Base-by-base conservation (phyloP, 2,329 filamentous ascomycete genomes). In the Acephala macrosclerotiorum region DNA sequence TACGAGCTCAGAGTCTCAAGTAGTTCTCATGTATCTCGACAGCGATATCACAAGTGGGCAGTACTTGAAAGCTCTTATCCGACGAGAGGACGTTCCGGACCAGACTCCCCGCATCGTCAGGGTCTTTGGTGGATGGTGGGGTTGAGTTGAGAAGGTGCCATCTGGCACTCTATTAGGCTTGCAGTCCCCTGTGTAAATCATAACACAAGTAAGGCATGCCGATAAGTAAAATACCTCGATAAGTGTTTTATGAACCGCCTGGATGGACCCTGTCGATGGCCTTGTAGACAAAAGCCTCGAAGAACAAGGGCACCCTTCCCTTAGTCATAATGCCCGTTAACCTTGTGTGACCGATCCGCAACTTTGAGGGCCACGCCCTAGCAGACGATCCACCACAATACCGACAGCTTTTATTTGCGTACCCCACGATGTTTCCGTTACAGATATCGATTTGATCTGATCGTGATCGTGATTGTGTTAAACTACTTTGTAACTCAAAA, bases 141-240 rank as follows among this genome's bases (percentile, higher is more conserved):
- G 58, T 60, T 20, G 26, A 42, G 42, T 42, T 16, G 33, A 4
- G 6, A 60, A 51, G 36, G 25, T 53, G 58, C 58, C 58, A 26
- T 38, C 5, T 25, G 8, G 58, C 29, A 60, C 40, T 36, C 20
- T 60, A 60, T 60, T 60, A 60, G 26, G 53, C 58, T 60, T 26
- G 29, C 9, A 5, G 8, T 53, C 22, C 58, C 58, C 45, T 60
- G 58, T 53, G 58, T 35, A 33, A 60, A 60, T 60, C 58, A 60
- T 60, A 40, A 2, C n/a, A 33, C 2, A n/a, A 36, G 55, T 36
- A 36, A 9, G 20, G n/a, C 7, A 57, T 38, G 16, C 33, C 18
- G 55, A 57, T 57, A 38, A 38, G 55, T 57, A 38, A 38, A 33
- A 38, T 38, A 22, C 16, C 8, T 14, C 42, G 45, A 53, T 40